Evolutionary conservation across 768 basidiomycete genomes (phyloP), one percentile per base, ranked within the genome.

Genomic region (Crucibulum laeve): DNA sequence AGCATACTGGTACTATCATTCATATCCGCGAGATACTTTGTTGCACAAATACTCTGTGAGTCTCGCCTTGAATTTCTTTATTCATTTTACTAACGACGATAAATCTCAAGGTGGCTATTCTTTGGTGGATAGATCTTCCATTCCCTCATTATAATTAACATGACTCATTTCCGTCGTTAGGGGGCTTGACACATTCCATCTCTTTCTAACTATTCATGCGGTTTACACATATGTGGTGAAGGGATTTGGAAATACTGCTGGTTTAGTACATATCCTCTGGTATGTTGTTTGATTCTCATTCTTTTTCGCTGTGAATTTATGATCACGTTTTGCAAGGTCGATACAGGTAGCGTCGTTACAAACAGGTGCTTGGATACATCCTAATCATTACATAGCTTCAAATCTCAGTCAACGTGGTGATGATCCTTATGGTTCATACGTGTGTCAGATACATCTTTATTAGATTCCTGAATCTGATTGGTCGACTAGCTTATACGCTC

Each of bases 391-490:
- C 4, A 15, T 46, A 76, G 73, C 58, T 71, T 24, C 70, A 69
- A 58, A 62, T 67, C 2, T 47, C 60, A n/a, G 54, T 74, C 22
- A 72, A 73, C 42, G 71, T 73, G 2, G 45, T 74, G 3, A 65
- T 75, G 22, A 61, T 73, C 25, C 49, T 75, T 2, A 44, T 73
- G 19, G 72, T 75, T 1, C 73, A 74, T 54, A 62, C 61, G 70
- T 71, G 45, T 46, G 66, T 58, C 5, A 33, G 14, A 26, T 13
- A 25, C 40, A 15, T 37, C 42, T 6, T 11, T 18, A 34, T 40
- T 15, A 33, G 25, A n/a, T 37, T 13, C 23, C 14, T 33, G 24
- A 28, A 21, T 22, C 22, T 30, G 28, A n/a, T 10, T 37, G 5
- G 25, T 41, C 35, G 38, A 18, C 15, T 13, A 73, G 73, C 47